Percentiles rank a stretch among this genome's conserved stretches.
Evolutionary conservation across 129 eudicot species (phyloP).

Genomic region (Saposhnikovia divaricata): DNA sequence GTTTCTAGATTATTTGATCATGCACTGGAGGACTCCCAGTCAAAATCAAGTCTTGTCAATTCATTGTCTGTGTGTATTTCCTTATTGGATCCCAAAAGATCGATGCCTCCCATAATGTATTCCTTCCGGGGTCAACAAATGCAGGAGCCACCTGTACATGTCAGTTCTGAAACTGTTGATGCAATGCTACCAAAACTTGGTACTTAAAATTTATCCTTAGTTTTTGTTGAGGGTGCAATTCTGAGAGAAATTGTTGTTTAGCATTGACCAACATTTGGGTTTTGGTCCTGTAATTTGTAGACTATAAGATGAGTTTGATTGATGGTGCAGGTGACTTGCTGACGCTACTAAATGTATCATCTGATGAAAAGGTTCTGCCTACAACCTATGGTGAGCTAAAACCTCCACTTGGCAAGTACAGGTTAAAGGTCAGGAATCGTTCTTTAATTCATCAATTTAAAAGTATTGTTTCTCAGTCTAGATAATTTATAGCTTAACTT

Average conservation of each 20-base stretch:
- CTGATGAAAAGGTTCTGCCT: slow-evolving; percentile 76
- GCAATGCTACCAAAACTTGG: slow-evolving; percentile 94
- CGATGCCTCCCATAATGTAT: slow-evolving; percentile 41
- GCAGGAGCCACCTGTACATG: slow-evolving; percentile 58
- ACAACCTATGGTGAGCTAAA: slow-evolving; percentile 81
- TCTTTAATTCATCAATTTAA: background rate
- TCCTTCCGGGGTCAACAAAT: slow-evolving; percentile 65
- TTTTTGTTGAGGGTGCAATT: background rate
- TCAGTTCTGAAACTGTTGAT: slow-evolving; percentile 66
- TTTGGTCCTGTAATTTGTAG: background rate
- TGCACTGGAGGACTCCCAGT: slow-evolving; percentile 78
- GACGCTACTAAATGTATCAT: slow-evolving; percentile 51
- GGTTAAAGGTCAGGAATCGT: slow-evolving; percentile 53
- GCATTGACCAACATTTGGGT: background rate
- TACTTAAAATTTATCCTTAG: slow-evolving; percentile 15
- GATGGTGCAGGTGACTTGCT: slow-evolving; percentile 58
- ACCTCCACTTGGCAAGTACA: slow-evolving; percentile 94
- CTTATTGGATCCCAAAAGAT: slow-evolving; percentile 76
- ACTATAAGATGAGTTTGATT: background rate
- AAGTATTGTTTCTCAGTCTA: background rate
- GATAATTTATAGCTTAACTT: background rate
- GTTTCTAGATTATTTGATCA: slow-evolving; percentile 75
- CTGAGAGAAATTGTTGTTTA: background rate
- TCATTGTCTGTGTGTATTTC: slow-evolving; percentile 79
- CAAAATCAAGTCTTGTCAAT: slow-evolving; percentile 75